phyloP scores from a whole-genome alignment of 1,139 yeast genomes.

The Pichia sp. region DNA sequence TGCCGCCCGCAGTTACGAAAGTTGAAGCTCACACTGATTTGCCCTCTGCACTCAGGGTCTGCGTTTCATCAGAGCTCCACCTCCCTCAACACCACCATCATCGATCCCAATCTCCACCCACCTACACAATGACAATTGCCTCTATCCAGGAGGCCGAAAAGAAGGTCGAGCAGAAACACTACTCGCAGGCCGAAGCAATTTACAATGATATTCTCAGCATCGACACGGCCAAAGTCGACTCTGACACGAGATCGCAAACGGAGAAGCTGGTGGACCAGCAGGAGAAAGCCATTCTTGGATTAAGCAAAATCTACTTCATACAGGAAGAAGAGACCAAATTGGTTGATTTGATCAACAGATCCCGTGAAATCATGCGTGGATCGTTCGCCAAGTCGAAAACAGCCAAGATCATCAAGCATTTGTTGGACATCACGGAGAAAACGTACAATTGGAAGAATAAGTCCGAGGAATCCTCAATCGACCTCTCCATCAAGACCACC shows the following conservation, averaged over 20 bases:
- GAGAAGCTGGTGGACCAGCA: constrained; percentile 42
- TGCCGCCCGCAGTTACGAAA: background rate
- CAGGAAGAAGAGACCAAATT: constrained; percentile 48
- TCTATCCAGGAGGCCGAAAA: constrained; percentile 56
- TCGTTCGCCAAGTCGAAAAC: constrained; percentile 89
- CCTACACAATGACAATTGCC: constrained; percentile 28
- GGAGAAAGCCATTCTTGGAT: constrained; percentile 59
- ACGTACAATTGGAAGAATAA: constrained; percentile 38
- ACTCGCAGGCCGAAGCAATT: constrained; percentile 51
- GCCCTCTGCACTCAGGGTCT: constrained; percentile 3
- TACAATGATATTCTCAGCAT: constrained; percentile 41
- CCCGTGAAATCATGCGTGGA: constrained; percentile 59
- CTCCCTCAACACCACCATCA: background rate
- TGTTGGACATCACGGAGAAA: constrained; percentile 72
- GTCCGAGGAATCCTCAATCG: constrained; percentile 36
- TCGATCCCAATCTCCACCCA: no score
- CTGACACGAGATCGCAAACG: constrained; percentile 28
- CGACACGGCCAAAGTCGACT: constrained; percentile 19
- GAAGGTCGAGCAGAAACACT: constrained; percentile 46
- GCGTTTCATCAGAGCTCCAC: no score
- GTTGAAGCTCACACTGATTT: constrained; percentile 6
- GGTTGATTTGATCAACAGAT: constrained; percentile 58
- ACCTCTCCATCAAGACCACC: constrained; percentile 65
- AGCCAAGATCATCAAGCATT: constrained; percentile 73
- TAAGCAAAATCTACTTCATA: constrained; percentile 55